Percentiles rank a stretch among this genome's conserved stretches.
Conservation (phyloP, 345 rosid genomes). For the Eucalyptus erythrocorys region DNA sequence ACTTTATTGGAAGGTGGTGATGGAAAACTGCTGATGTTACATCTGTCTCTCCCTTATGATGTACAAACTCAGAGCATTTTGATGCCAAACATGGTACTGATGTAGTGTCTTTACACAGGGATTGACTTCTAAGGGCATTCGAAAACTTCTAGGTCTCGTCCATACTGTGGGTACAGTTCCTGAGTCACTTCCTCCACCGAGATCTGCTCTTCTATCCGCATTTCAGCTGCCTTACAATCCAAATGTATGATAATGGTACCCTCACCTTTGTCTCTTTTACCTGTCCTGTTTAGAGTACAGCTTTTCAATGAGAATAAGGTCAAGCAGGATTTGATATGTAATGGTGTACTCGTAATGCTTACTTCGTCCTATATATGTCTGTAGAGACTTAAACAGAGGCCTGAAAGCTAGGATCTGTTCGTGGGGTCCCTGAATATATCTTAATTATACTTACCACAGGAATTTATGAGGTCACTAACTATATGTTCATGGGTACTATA, state of each 20-base stretch:
- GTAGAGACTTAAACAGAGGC: not conserved
- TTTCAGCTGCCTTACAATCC: constrained; percentile 53
- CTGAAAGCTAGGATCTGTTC: not conserved
- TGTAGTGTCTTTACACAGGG: constrained; percentile 17
- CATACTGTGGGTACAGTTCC: constrained; percentile 53
- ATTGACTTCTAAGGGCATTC: constrained; percentile 45
- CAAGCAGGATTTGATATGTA: not conserved
- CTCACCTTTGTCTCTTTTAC: not conserved
- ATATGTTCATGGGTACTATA: not conserved
- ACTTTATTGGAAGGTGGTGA: not conserved
- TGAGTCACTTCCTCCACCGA: constrained; percentile 54
- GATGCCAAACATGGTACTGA: not conserved
- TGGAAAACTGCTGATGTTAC: not conserved
- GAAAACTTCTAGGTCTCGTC: constrained; percentile 43
- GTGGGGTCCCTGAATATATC: not conserved
- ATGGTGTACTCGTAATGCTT: not conserved
- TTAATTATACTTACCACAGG: not conserved
- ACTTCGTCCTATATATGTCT: not conserved
- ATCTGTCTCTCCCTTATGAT: not conserved
- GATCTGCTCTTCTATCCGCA: constrained; percentile 48
- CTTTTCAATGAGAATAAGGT: not conserved
- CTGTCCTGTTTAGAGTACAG: not conserved
- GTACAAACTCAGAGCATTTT: not conserved
- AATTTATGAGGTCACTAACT: not conserved
- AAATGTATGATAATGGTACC: constrained; percentile 24